Evolutionary conservation across 345 rosid genomes (phyloP).

Genomic region (Eucalyptus erythrocorys): DNA sequence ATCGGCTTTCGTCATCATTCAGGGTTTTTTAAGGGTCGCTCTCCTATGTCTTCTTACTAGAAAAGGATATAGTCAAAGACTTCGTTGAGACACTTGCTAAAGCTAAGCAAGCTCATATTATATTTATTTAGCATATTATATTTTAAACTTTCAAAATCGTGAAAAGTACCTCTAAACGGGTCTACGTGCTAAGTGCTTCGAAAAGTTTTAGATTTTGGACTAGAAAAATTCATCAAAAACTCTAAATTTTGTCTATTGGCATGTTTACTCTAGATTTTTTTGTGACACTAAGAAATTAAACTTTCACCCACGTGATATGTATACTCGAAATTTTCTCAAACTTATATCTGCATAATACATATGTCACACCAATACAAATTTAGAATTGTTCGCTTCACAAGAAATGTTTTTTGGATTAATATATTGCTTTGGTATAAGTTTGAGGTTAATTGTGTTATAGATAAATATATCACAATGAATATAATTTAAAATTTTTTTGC

Average conservation of each 20-base stretch:
- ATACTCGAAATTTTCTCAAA: too few relatives aligned
- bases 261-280: fast-evolving
- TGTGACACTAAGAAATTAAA: too few relatives aligned
- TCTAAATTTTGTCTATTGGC: fast-evolving
- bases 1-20: neutral
- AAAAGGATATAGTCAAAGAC: neutral
- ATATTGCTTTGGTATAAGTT: too few relatives aligned
- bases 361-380: too few relatives aligned
- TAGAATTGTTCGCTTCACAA: too few relatives aligned
- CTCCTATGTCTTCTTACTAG: neutral
- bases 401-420: too few relatives aligned
- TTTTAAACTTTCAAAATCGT: neutral
- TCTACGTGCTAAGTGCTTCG: neutral
- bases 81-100: neutral
- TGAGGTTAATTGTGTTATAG: neutral
- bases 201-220: neutral
- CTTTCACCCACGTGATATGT: fast-evolving
- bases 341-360: too few relatives aligned
- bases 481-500: too few relatives aligned
- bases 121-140: neutral
- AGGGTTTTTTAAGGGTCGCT: neutral
- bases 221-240: neutral
- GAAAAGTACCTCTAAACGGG: neutral
- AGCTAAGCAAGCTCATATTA: neutral
- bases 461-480: too few relatives aligned